These are phyloP conservation scores for Fragaria ananassa DNA, from an alignment of 306 rosid genomes.

Conservation along the genomic window DNA sequence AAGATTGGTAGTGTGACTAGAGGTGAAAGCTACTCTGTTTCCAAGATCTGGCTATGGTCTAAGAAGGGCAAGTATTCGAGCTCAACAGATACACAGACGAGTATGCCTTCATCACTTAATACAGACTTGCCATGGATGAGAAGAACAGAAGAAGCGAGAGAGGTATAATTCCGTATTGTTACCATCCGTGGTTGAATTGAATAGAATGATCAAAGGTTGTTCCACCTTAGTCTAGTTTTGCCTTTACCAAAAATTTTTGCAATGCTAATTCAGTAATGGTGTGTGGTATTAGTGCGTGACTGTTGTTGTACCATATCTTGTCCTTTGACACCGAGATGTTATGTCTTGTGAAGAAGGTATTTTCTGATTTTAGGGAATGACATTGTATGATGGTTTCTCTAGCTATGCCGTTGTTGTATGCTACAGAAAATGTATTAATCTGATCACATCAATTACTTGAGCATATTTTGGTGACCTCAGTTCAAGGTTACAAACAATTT, in stretches of 20 bases:
- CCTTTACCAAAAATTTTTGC: conserved; percentile 18
- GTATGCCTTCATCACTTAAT: conserved; percentile 64
- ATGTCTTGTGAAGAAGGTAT: conserved; percentile 31
- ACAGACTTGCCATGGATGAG: conserved; percentile 68
- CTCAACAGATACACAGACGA: conserved; percentile 54
- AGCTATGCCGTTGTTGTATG: conserved; percentile 12
- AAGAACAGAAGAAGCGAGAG: conserved; percentile 48
- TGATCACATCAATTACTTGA: conserved; percentile 11
- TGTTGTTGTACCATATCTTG: conserved; percentile 37
- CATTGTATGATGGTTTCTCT: conserved; percentile 21
- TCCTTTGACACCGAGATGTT: conserved; percentile 22
- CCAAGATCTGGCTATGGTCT: conserved; percentile 96
- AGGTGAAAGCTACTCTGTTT: conserved; percentile 94
- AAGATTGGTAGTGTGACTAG: conserved; percentile 69
- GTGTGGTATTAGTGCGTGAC: conserved; percentile 27
- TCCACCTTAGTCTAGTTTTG: conserved; percentile 26
- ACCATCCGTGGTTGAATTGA: conserved; percentile 21
- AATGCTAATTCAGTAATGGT: conserved; percentile 46
- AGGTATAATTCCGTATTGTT: conserved; percentile 42
- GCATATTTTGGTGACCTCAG: not conserved
- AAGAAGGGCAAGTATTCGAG: conserved; percentile 66
- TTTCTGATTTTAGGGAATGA: conserved; percentile 22
- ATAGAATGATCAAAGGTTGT: conserved; percentile 34
- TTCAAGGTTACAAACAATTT: not conserved
- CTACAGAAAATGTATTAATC: not conserved